Conservation (phyloP, 2,329 filamentous ascomycete genomes). For the Fusarium nodosum region DNA sequence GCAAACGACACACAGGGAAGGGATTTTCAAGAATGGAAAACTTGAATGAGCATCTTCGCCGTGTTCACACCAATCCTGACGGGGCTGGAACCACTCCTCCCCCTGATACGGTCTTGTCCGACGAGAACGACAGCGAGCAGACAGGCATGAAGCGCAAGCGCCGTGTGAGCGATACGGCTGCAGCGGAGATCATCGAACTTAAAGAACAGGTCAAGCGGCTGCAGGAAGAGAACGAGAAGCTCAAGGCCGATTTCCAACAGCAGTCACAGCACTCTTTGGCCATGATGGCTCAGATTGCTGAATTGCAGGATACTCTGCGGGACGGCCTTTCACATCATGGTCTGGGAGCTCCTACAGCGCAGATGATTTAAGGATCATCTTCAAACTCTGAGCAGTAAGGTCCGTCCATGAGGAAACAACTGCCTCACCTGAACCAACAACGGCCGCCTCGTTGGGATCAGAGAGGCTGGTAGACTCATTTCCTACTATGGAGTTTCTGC, state of each 20-base stretch:
- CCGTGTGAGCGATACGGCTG: constrained; percentile 48
- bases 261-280: constrained; percentile 62
- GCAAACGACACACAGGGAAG: constrained; percentile 88
- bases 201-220: constrained; percentile 76
- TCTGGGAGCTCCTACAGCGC: constrained; percentile 57
- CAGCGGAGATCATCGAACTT: constrained; percentile 66
- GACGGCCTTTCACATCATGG: constrained; percentile 52
- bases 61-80: constrained; percentile 78
- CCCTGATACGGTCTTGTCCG: constrained; percentile 56
- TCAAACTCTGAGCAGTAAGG: neutral
- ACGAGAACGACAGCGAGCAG: constrained; percentile 63
- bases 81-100: constrained; percentile 54
- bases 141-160: constrained; percentile 64
- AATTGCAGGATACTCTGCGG: constrained; percentile 61
- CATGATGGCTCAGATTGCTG: constrained; percentile 64
- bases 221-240: constrained; percentile 73
- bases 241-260: constrained; percentile 64
- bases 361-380: constrained; percentile 56
- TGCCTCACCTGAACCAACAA: constrained; percentile 8
- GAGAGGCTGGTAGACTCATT: neutral
- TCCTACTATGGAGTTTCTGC: constrained; percentile 7
- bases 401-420: neutral
- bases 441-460: neutral
- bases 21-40: constrained; percentile 96
- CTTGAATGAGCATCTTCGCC: constrained; percentile 89